Base-by-base conservation (phyloP, 2,329 filamentous ascomycete species). In the Colletotrichum spinosum region DNA sequence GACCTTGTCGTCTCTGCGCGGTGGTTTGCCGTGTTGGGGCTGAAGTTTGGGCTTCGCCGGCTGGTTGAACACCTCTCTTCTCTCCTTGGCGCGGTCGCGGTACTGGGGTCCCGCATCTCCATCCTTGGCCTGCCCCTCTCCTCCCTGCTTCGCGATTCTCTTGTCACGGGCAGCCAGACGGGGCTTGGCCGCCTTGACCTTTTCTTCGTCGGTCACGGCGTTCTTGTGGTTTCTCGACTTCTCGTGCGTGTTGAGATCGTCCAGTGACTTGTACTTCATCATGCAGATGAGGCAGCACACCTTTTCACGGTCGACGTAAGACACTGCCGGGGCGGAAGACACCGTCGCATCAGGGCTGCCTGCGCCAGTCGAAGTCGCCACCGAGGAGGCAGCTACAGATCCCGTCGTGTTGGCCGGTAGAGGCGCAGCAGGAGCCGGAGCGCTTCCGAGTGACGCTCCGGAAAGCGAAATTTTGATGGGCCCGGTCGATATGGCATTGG, bases 51-150 rank as follows among this genome's bases (percentile, higher is more conserved):
- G 86, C 70, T 85, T 87, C 55, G 79, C 84, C 3, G 85, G 87
- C 71, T 90, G 89, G 60, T 84, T 87, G 72, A 88, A 88, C 2
- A 84, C 86, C 64, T 86, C 76, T 8, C 90, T 84, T 15, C 90
- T 84, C 74, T 92, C 89, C 70, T 86, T 88, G 6, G 90, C 90
- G 39, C 90, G 83, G 72, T 93, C 90, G 33, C 88, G 84, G 72
- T 90, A 91, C 69, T 81, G 80, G 63, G 70, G 71, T 70, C 46
- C 72, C 25, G 60, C 34, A 12, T 60, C 64, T 9, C 38, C 58
- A 13, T 44, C 38, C 39, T 45, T 50, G 56, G 17, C 74, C 70
- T 54, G 69, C 9, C 72, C 72, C 10, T 72, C 70, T 8, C 70
- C 69, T 8, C 70, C 69, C 10, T 73, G 70, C 66, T 75, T 79